phyloP scores from a whole-genome alignment of 805 yeast genomes.

The Wickerhamomyces ciferrii region DNA sequence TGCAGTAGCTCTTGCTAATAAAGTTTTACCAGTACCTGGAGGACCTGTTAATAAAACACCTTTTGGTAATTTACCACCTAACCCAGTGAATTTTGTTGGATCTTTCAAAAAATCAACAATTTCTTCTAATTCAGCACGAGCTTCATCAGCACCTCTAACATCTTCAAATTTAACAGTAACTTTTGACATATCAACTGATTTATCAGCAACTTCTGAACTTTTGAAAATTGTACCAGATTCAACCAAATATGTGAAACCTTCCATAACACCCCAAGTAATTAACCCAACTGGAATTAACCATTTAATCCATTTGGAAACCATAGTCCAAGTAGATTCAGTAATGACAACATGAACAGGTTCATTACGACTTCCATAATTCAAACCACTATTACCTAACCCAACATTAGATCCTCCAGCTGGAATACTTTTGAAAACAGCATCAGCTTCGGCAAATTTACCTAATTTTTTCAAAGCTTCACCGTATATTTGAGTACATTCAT shows the following conservation, averaged over 20 bases:
- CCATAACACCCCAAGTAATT: conserved; percentile 74
- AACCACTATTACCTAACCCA: conserved; percentile 20
- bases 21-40: conserved; percentile 98
- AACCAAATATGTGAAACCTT: conserved; percentile 69
- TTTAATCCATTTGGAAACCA: conserved; percentile 81
- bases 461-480: conserved; percentile 73
- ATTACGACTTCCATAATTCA: conserved; percentile 51
- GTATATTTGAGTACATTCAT: conserved; percentile 75
- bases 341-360: conserved; percentile 95
- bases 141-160: conserved; percentile 98
- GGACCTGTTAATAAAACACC: conserved; percentile 97
- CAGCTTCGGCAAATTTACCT: conserved; percentile 79
- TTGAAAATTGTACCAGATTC: conserved; percentile 83
- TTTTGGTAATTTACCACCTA: conserved; percentile 96
- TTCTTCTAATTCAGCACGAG: conserved; percentile 94
- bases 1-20: conserved; percentile 95
- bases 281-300: conserved; percentile 83
- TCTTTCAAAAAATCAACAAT: conserved; percentile 96
- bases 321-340: conserved; percentile 74
- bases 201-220: conserved; percentile 65
- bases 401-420: conserved; percentile 26
- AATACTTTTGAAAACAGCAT: conserved; percentile 47
- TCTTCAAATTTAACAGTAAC: conserved; percentile 87
- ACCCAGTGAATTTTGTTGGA: conserved; percentile 91
- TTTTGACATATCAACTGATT: conserved; percentile 76